Evolutionary conservation across 306 rosid genomes (phyloP).

Genomic region (Fragaria nilgerrensis): DNA sequence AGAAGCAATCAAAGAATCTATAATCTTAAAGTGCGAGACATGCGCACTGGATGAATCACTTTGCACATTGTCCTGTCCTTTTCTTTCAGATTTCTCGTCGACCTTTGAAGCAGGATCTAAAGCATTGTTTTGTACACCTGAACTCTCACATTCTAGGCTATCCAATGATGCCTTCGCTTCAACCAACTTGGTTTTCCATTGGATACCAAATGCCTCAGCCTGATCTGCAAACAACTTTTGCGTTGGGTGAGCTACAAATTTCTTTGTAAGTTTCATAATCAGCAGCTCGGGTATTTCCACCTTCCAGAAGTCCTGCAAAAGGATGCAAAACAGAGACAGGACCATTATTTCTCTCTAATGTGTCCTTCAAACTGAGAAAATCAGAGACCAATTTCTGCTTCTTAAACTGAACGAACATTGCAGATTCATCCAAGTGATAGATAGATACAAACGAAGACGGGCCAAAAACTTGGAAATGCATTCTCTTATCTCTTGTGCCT

Average conservation of each 20-base stretch:
- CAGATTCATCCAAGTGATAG: conserved; percentile 73
- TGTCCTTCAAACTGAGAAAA: conserved; percentile 65
- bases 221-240: conserved; percentile 71
- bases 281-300: conserved; percentile 67
- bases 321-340: conserved; percentile 71
- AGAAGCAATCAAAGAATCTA: conserved; percentile 43
- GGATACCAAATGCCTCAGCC: conserved; percentile 60
- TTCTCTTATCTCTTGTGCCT: conserved; percentile 54
- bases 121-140: conserved; percentile 6
- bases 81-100: conserved; percentile 19
- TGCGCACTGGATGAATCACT: conserved; percentile 22
- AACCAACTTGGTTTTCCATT: conserved; percentile 45
- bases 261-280: conserved; percentile 67
- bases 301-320: conserved; percentile 59
- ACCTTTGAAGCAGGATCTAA: conserved; percentile 17
- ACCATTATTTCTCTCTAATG: conserved; percentile 55
- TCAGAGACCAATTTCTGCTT: conserved; percentile 54
- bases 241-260: conserved; percentile 63
- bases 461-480: conserved; percentile 68
- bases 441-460: conserved; percentile 47
- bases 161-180: conserved; percentile 29
- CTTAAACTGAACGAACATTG: conserved; percentile 68
- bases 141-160: conserved; percentile 25
- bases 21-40: conserved; percentile 27
- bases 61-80: conserved; percentile 29